Base-by-base conservation (phyloP, 1,139 yeast species). In the Yamadazyma mexicana region DNA sequence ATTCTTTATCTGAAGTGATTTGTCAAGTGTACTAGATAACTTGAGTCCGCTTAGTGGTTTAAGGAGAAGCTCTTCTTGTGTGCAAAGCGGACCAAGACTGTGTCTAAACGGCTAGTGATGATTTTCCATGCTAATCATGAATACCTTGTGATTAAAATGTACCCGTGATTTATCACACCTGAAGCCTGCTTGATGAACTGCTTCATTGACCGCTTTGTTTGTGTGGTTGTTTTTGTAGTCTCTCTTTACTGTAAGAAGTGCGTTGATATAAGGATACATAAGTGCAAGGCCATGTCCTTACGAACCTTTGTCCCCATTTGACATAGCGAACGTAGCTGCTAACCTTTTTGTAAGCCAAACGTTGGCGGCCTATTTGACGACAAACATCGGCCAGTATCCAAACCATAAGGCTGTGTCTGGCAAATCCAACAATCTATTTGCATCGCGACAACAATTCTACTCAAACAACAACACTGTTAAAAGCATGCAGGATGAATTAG, bases 51-150 rank as follows among this genome's bases (percentile, higher is more conserved):
- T 33, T 33, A 17, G 35, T 17, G 3, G 4, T 10, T 5, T 11
- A 11, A 15, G 18, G 18, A 17, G 22, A 3, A 3, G 5, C n/a
- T 9, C 11, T 23, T 12, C 8, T 23, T 14, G 8, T 10, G 22
- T 11, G 5, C 20, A 17, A 25, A 33, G 35, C 10, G 30, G 17
- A 33, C 18, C 23, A 9, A 20, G 22, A 25, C 29, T n/a, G 17
- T n/a, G 16, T 25, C 24, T 26, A 6, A n/a, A 9, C 34, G 45
- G 72, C 75, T 70, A 52, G 55, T 71, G 76, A 70, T 71, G 75
- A 58, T 30, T 64, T n/a, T 66, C 73, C 74, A 70, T 71, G 76
- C 77, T 70, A 71, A 70, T 69, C 75, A 70, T 71, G 76, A 69
- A 54, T 41, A 59, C n/a, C 64, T 58, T 44, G 31, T 70, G 76